These are phyloP conservation scores for Kodamaea kaohsiungensis DNA, from an alignment of 805 yeast species.

Conservation along the genomic window DNA sequence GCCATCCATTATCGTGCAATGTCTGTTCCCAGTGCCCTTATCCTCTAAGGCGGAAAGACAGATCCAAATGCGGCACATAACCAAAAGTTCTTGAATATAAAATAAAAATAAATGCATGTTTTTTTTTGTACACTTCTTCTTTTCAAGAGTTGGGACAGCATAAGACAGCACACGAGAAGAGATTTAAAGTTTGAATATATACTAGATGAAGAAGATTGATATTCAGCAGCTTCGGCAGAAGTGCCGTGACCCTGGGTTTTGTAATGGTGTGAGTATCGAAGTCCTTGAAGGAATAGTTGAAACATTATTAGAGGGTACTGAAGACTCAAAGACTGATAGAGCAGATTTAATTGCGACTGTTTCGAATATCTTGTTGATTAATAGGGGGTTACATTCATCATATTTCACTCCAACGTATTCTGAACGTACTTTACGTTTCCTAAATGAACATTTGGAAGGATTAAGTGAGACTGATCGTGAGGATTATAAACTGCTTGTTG, in stretches of 20 bases:
- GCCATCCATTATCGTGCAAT: not conserved
- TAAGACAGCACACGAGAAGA: not conserved
- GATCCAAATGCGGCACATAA: not conserved
- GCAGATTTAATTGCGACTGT: conserved; percentile 23
- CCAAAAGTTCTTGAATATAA: not conserved
- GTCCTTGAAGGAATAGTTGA: conserved; percentile 6
- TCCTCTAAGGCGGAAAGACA: not conserved
- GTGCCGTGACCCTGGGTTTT: conserved; percentile 18
- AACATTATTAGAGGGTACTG: not conserved
- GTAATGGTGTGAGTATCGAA: conserved; percentile 11
- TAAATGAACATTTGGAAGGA: conserved; percentile 4
- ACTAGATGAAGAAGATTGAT: conserved; percentile 1
- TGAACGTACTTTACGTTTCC: conserved; percentile 8
- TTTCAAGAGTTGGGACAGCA: no score
- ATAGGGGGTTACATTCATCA: conserved; percentile 19
- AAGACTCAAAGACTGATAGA: not conserved
- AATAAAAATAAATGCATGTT: no score
- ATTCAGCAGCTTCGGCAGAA: conserved; percentile 13
- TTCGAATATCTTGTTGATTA: conserved; percentile 27
- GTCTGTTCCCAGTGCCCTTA: not conserved
- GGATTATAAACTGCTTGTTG: conserved; percentile 18
- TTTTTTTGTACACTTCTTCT: not conserved
- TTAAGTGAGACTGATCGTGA: conserved; percentile 5
- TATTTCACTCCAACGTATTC: conserved; percentile 23
- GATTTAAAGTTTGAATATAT: not conserved